Conservation (phyloP, 495 filamentous ascomycete species). For the Penicillium herquei region DNA sequence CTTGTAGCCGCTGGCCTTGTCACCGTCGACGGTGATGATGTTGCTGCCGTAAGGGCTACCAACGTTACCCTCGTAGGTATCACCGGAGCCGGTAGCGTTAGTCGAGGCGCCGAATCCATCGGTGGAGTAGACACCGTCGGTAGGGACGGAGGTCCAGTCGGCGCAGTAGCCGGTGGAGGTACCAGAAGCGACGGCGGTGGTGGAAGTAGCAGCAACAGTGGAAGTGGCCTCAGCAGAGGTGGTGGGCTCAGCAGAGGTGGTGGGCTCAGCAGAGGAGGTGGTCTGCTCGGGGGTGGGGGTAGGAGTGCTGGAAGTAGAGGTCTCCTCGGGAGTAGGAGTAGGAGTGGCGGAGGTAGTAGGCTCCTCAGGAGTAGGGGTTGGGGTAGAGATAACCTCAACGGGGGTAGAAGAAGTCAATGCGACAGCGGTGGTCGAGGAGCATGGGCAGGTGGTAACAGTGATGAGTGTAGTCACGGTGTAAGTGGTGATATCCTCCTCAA, state of each 20-base stretch:
- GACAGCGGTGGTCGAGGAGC: slow-evolving; percentile 2
- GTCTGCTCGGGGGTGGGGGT: neutral
- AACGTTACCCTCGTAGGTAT: slow-evolving; percentile 47
- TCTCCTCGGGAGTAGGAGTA: neutral
- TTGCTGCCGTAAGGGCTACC: slow-evolving; percentile 53
- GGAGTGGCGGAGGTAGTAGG: neutral
- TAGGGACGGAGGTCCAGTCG: slow-evolving; percentile 23
- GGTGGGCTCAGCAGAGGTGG: slow-evolving; percentile 2
- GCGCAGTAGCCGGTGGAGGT: slow-evolving; percentile 8
- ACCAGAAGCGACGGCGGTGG: slow-evolving; percentile 2
- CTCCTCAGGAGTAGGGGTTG: neutral
- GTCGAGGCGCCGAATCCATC: slow-evolving; percentile 33
- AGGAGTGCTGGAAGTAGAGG: neutral
- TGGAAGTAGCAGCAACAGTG: slow-evolving; percentile 1
- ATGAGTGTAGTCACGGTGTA: slow-evolving; percentile 12
- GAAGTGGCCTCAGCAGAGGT: slow-evolving; percentile 3
- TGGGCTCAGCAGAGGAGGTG: neutral
- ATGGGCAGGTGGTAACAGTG: slow-evolving; percentile 16
- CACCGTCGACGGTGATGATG: slow-evolving; percentile 40
- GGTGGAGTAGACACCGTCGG: slow-evolving; percentile 22
- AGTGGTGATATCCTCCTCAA: neutral
- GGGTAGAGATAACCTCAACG: neutral
- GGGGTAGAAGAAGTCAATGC: neutral
- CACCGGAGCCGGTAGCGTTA: slow-evolving; percentile 26
- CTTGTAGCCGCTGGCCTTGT: slow-evolving; percentile 35